Percentiles rank a stretch among this genome's conserved stretches.
phyloP scores from a whole-genome alignment of 345 rosid genomes.

The Draba incana region DNA sequence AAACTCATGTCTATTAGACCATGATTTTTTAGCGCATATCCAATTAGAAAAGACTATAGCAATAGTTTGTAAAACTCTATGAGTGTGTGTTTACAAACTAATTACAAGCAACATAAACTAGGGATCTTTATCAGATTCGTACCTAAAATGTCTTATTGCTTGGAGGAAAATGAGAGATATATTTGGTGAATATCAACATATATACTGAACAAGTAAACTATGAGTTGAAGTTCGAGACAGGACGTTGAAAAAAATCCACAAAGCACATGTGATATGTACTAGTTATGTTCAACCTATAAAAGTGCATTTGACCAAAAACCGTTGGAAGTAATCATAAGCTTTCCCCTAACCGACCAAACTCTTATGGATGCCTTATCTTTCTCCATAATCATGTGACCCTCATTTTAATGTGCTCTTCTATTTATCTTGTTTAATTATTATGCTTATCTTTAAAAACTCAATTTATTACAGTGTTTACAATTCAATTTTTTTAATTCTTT shows the following conservation, averaged over 20 bases:
- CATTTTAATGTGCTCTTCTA: constrained; percentile 29
- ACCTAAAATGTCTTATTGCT: not conserved
- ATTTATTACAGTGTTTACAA: too few relatives aligned
- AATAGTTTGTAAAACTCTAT: too few relatives aligned
- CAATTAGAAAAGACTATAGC: too few relatives aligned
- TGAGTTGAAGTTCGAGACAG: constrained; percentile 11
- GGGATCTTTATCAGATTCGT: too few relatives aligned
- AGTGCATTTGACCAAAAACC: constrained; percentile 41
- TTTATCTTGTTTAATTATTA: constrained; percentile 9
- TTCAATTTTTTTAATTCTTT: too few relatives aligned
- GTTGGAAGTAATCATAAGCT: constrained; percentile 43
- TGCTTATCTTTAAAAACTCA: not conserved
- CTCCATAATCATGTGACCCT: constrained; percentile 41
- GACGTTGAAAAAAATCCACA: constrained; percentile 22
- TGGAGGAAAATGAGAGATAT: too few relatives aligned
- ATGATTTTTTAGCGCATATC: too few relatives aligned
- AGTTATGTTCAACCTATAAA: not conserved
- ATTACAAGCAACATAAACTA: not conserved
- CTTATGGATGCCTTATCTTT: constrained; percentile 35
- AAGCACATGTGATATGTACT: constrained; percentile 35
- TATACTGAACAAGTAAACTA: not conserved
- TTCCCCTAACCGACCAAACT: constrained; percentile 41
- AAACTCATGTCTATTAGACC: too few relatives aligned
- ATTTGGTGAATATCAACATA: constrained; percentile 1
- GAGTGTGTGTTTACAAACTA: not conserved